These are phyloP conservation scores for Botryotinia narcissicola DNA, from an alignment of 2,329 filamentous ascomycete genomes.

Conservation along the genomic window DNA sequence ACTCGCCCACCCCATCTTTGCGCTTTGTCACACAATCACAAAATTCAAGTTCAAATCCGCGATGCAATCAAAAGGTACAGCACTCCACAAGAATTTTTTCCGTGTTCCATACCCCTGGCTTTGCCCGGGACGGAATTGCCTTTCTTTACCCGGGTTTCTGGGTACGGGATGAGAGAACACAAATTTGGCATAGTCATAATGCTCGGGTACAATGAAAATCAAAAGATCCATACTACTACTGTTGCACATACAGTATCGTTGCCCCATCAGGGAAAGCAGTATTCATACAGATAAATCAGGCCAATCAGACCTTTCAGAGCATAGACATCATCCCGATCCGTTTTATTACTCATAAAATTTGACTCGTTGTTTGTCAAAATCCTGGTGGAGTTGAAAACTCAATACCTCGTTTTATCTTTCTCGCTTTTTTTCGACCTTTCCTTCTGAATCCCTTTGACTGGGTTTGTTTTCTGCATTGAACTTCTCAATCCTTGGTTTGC, in stretches of 20 bases:
- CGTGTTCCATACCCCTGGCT: background rate
- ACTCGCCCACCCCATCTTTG: background rate
- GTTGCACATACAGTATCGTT: background rate
- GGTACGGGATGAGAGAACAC: background rate
- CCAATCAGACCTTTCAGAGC: background rate
- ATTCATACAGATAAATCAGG: background rate
- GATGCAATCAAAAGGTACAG: background rate
- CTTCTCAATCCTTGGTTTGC: background rate
- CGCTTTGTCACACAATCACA: background rate
- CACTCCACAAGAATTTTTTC: background rate
- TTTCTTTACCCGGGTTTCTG: background rate
- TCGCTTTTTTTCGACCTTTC: background rate
- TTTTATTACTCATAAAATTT: background rate
- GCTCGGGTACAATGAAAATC: background rate
- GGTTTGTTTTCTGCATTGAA: background rate
- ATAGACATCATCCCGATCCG: background rate
- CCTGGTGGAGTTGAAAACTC: background rate
- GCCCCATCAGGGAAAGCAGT: background rate
- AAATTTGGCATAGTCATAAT: background rate
- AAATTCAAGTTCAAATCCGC: background rate
- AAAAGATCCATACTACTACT: background rate
- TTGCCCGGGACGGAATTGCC: background rate
- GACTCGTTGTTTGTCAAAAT: background rate
- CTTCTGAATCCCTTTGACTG: background rate
- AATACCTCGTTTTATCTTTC: background rate